These are phyloP conservation scores for Priceomyces carsonii DNA, from an alignment of 805 yeast genomes.

Conservation along the genomic window DNA sequence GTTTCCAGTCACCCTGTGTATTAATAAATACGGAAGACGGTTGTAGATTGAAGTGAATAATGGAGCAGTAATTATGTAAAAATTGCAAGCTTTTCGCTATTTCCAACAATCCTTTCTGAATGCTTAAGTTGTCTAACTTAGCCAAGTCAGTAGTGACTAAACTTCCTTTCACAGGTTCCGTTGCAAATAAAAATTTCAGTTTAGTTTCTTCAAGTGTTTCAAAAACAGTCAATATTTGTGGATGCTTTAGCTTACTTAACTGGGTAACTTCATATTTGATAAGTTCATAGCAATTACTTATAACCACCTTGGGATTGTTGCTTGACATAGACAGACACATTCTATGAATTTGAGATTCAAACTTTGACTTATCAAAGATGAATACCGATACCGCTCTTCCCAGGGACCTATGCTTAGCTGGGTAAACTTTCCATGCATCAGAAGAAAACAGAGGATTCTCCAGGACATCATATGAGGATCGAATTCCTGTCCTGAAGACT, in stretches of 20 bases:
- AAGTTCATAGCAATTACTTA: constrained; percentile 65
- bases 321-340: constrained; percentile 30
- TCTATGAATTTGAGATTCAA: constrained; percentile 53
- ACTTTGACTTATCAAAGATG: constrained; percentile 77
- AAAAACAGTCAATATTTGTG: constrained; percentile 75
- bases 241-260: constrained; percentile 83
- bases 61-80: constrained; percentile 72
- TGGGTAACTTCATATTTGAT: constrained; percentile 68
- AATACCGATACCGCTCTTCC: constrained; percentile 77
- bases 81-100: constrained; percentile 77
- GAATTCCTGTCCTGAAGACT: constrained; percentile 59
- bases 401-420: constrained; percentile 71
- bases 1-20: constrained; percentile 90
- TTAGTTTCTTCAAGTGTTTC: constrained; percentile 91
- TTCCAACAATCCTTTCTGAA: constrained; percentile 82
- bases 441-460: constrained; percentile 68
- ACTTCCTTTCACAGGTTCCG: constrained; percentile 54
- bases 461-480: constrained; percentile 67
- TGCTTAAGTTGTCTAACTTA: constrained; percentile 63
- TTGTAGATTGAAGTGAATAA: constrained; percentile 74
- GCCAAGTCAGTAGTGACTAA: constrained; percentile 54
- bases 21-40: constrained; percentile 79
- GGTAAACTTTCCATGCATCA: constrained; percentile 83
- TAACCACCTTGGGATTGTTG: constrained; percentile 47
- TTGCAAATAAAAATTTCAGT: constrained; percentile 74